A percentile compares a stretch with the other conserved stretches of the same genome.
Conservation (phyloP, 2,329 filamentous ascomycete genomes). For the Trichoderma sp. region DNA sequence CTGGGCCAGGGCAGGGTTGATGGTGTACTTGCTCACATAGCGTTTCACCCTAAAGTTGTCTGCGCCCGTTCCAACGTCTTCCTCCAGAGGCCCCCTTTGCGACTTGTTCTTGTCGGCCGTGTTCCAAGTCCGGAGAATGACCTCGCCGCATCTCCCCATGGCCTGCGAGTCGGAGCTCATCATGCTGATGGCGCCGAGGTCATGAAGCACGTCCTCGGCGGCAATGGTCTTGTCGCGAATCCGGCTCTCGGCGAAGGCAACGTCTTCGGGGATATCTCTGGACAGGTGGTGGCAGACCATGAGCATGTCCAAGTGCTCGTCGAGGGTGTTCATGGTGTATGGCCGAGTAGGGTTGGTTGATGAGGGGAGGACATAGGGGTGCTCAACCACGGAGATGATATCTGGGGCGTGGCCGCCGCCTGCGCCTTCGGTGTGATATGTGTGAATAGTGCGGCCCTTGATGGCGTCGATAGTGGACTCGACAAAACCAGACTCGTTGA, state of each 20-base stretch:
- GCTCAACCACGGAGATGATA: conserved; percentile 91
- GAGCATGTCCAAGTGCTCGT: conserved; percentile 96
- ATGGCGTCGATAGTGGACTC: conserved; percentile 86
- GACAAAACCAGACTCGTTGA: conserved; percentile 97
- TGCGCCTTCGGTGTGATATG: conserved; percentile 94
- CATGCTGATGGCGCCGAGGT: conserved; percentile 94
- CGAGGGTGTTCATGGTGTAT: conserved; percentile 86
- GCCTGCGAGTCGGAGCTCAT: conserved; percentile 95
- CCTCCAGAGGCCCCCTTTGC: conserved; percentile 71
- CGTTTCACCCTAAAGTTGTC: conserved; percentile 92
- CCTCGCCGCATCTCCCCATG: conserved; percentile 95
- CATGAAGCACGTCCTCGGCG: conserved; percentile 92
- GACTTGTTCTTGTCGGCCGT: conserved; percentile 96
- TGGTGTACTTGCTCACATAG: conserved; percentile 93
- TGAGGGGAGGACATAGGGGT: conserved; percentile 81
- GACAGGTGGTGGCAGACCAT: conserved; percentile 97
- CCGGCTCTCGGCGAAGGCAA: conserved; percentile 90
- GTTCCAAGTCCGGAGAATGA: conserved; percentile 91
- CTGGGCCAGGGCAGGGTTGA: conserved; percentile 89
- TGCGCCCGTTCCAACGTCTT: conserved; percentile 75
- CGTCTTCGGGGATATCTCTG: conserved; percentile 90
- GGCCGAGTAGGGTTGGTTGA: conserved; percentile 92
- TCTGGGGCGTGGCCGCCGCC: conserved; percentile 94
- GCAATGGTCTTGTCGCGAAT: conserved; percentile 96
- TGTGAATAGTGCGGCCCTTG: conserved; percentile 85